phyloP scores from a whole-genome alignment of 2,329 filamentous ascomycete species.

The Colletotrichum camelliae region DNA sequence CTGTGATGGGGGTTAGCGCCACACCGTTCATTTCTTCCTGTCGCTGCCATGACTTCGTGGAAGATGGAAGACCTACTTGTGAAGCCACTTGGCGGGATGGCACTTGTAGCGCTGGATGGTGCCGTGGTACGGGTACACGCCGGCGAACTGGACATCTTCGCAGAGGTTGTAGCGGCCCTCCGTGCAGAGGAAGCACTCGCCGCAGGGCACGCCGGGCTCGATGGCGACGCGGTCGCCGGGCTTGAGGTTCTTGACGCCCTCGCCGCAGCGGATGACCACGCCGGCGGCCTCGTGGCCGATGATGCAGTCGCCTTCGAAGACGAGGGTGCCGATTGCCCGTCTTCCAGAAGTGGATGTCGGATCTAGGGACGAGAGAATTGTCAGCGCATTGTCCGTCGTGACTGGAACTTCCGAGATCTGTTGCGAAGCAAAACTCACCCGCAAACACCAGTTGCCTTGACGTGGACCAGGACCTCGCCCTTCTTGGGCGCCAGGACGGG shows the following conservation, averaged over 20 bases:
- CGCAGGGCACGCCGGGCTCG: constrained; percentile 70
- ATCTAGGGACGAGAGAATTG: constrained; percentile 39
- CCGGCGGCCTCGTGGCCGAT: constrained; percentile 71
- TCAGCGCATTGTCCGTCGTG: not conserved
- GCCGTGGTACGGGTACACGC: constrained; percentile 65
- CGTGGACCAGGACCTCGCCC: constrained; percentile 64
- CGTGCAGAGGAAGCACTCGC: constrained; percentile 62
- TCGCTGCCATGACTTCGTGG: not conserved
- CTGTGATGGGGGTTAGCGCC: constrained; percentile 25
- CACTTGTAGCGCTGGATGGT: constrained; percentile 67
- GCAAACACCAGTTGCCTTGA: constrained; percentile 69
- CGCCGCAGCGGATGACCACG: constrained; percentile 61
- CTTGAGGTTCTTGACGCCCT: constrained; percentile 57
- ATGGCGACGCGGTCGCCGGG: constrained; percentile 70
- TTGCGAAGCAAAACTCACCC: constrained; percentile 45
- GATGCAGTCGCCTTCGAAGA: constrained; percentile 68
- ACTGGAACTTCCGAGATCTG: not conserved
- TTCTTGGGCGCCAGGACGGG: constrained; percentile 58
- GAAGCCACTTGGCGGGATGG: constrained; percentile 65
- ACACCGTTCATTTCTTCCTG: not conserved
- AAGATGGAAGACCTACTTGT: constrained; percentile 41
- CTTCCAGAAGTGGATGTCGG: constrained; percentile 74
- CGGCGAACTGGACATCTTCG: constrained; percentile 64
- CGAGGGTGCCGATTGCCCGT: constrained; percentile 67
- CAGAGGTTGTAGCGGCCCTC: constrained; percentile 70